Conservation (phyloP, 257 asterid genomes). For the Gentiana straminea region DNA sequence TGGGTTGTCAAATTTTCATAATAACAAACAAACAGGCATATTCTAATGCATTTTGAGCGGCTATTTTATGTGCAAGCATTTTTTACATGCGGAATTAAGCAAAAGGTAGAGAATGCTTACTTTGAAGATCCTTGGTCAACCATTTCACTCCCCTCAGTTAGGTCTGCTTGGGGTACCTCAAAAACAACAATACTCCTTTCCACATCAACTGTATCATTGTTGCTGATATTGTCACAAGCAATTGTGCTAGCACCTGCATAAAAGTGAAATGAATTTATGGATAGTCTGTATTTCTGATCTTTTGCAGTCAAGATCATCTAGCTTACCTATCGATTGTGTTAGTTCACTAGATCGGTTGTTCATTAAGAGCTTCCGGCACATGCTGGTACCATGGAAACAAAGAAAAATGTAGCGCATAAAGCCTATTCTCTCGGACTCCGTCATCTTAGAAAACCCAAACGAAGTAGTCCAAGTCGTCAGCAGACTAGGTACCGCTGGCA, state of each 20-base stretch:
- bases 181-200: conserved; percentile 28
- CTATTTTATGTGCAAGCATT: too few species aligned
- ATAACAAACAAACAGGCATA: too few species aligned
- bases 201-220: conserved; percentile 12
- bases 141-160: conserved; percentile 21
- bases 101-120: conserved; percentile 23
- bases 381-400: conserved; percentile 62
- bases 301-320: conserved; percentile 3
- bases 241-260: conserved; percentile 32
- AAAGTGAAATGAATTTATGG: conserved; percentile 1
- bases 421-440: conserved; percentile 40
- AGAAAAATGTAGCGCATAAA: conserved; percentile 51
- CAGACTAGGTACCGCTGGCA: conserved; percentile 71
- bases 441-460: conserved; percentile 66
- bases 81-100: not conserved
- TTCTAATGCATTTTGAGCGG: too few species aligned
- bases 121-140: conserved; percentile 28
- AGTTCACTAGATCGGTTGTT: conserved; percentile 14
- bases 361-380: conserved; percentile 63
- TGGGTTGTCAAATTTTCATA: too few species aligned
- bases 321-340: conserved; percentile 32
- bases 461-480: conserved; percentile 64
- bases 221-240: conserved; percentile 9
- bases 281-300: not conserved
- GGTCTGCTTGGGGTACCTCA: conserved; percentile 37